Conservation (phyloP, 2,329 filamentous ascomycete species). For the Fusarium sambucinum region DNA sequence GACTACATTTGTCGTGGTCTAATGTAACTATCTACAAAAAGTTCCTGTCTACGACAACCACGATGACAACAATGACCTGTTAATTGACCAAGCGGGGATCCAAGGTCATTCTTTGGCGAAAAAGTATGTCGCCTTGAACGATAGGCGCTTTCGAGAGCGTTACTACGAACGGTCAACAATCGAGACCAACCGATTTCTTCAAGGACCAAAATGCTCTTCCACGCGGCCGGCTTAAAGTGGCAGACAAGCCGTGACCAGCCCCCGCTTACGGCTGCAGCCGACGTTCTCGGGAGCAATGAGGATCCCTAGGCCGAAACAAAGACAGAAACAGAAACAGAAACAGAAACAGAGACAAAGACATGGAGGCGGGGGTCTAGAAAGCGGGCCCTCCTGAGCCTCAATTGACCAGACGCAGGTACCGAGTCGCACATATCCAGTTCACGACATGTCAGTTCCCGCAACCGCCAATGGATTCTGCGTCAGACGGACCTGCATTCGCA, state of each 20-base stretch:
- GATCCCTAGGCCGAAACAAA: constrained; percentile 25
- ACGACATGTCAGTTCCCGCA: constrained; percentile 19
- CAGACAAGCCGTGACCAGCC: constrained; percentile 3
- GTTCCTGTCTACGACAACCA: constrained; percentile 26
- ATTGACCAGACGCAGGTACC: constrained; percentile 27
- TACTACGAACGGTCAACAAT: constrained; percentile 18
- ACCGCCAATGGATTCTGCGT: constrained; percentile 2
- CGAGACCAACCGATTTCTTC: neutral
- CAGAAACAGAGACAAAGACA: neutral
- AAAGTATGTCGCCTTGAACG: constrained; percentile 34
- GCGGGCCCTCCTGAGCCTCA: constrained; percentile 7
- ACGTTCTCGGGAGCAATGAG: constrained; percentile 35
- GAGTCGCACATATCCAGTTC: constrained; percentile 21
- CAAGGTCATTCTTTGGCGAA: constrained; percentile 9
- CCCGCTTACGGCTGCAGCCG: constrained; percentile 12
- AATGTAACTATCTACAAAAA: constrained; percentile 23
- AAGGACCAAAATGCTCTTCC: constrained; percentile 5
- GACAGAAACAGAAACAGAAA: constrained; percentile 10
- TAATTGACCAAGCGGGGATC: constrained; percentile 23
- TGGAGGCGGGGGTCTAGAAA: constrained; percentile 11
- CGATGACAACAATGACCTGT: constrained; percentile 8
- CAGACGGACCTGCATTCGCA: constrained; percentile 17
- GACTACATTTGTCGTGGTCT: constrained; percentile 10
- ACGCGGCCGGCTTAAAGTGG: constrained; percentile 7
- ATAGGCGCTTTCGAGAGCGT: constrained; percentile 20